Evolutionary conservation across 441 rosid genomes (phyloP), one percentile per base, ranked within the genome.

Genomic region (Populus hybrid): DNA sequence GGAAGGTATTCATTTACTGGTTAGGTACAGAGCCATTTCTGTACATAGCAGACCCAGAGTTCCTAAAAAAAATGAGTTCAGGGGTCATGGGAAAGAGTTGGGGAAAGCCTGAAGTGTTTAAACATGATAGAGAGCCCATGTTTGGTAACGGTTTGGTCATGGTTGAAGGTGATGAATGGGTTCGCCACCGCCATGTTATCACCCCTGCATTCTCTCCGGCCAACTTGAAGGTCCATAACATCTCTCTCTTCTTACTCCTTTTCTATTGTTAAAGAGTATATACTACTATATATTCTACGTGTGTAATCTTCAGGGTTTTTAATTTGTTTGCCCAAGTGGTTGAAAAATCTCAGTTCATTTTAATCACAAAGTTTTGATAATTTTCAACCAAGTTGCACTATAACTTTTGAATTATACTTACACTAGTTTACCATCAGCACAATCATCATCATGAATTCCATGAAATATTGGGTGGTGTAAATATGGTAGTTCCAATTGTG

Each of bases 131-230:
- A 81, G 84, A 90, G 40, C 98, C 99, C 35, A 93, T 96, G 98
- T 96, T 96, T 74, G 99, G 98, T 24, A 84, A 88, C 16, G 98
- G 99, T 36, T 83, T 96, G 80, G 57, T 87, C 23, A 96, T 94
- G 99, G 95, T 88, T 67, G 99, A 96, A 85, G 98, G 98, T 6
- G 93, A 96, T 23, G 97, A 93, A 2, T 94, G 98, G 99, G 89
- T 92, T 77, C 98, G 88, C 10, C 99, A 92, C 84, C 95, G 99
- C 74, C 98, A 92, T 72, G 81, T 93, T 75, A 90, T 94, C 63
- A 93, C 97, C 73, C 99, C 98, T 8, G 98, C 98, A 46, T 91
- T 96, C 78, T 84, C 98, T 40, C 94, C 95, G 5, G 18, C 90
- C 83, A 93, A 91, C 87, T 83, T 96, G 75, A 94, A 92, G 98